A percentile compares a stretch with the other conserved stretches of the same genome.
Conservation (phyloP, 2,329 filamentous ascomycete species). For the Epichloe amarillans region DNA sequence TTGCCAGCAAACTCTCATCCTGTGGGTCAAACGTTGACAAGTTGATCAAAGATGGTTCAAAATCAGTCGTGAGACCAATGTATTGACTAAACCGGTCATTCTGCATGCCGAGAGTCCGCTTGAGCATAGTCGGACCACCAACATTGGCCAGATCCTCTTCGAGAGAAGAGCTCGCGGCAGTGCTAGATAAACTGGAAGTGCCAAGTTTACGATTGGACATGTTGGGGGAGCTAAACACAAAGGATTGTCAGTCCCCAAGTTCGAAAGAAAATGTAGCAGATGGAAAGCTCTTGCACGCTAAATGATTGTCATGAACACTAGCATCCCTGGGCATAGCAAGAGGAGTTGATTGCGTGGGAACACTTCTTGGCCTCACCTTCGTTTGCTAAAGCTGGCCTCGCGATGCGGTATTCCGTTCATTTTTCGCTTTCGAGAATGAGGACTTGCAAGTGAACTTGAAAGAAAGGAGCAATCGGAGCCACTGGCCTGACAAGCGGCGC, state of each 20-base stretch:
- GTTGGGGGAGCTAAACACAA: constrained; percentile 38
- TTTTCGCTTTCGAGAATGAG: constrained; percentile 69
- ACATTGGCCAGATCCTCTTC: constrained; percentile 63
- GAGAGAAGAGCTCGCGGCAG: constrained; percentile 46
- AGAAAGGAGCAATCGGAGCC: constrained; percentile 69
- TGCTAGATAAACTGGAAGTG: constrained; percentile 47
- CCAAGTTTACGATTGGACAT: constrained; percentile 37
- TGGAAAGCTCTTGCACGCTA: background rate
- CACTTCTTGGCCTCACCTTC: constrained; percentile 44
- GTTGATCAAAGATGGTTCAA: constrained; percentile 72
- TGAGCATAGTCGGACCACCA: constrained; percentile 50
- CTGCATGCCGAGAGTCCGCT: constrained; percentile 62
- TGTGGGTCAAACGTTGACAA: constrained; percentile 68
- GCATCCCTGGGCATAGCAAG: background rate
- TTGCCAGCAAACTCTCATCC: constrained; percentile 63
- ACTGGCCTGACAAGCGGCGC: constrained; percentile 65
- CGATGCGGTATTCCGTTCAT: constrained; percentile 49
- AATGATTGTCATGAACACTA: background rate
- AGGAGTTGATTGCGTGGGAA: background rate
- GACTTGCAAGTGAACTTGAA: constrained; percentile 37
- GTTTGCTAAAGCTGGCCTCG: constrained; percentile 45
- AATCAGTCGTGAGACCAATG: constrained; percentile 70
- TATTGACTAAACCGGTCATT: constrained; percentile 70
- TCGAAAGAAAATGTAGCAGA: background rate
- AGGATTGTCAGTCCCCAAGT: background rate